Percentiles rank a stretch among this genome's conserved stretches.
phyloP scores from a whole-genome alignment of 2,329 filamentous ascomycete species.

The Arthrinium phaeospermum region DNA sequence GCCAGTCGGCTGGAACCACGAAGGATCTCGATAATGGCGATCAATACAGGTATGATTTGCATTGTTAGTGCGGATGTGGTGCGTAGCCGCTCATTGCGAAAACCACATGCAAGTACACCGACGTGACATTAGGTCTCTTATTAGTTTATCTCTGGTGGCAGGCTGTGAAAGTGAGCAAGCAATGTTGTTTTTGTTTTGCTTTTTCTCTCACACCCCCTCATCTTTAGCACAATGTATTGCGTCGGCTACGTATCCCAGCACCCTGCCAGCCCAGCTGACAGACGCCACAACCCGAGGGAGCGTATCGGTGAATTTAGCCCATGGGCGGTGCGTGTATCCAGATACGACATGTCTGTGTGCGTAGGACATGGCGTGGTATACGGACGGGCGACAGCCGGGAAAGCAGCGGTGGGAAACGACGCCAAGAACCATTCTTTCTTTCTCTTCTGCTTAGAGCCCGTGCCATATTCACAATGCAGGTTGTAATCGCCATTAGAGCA shows the following conservation, averaged over 20 bases:
- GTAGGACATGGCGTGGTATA: conserved; percentile 4
- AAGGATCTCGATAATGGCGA: conserved; percentile 12
- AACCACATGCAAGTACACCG: neutral
- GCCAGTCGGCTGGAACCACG: neutral
- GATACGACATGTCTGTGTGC: neutral
- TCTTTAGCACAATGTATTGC: neutral
- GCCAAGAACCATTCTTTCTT: neutral
- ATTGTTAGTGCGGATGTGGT: neutral
- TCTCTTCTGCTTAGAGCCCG: neutral
- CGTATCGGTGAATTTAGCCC: conserved; percentile 12
- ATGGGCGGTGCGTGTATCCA: neutral
- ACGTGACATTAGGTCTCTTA: neutral
- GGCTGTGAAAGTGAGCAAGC: neutral
- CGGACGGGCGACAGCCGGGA: neutral
- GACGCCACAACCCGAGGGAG: neutral
- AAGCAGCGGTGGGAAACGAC: conserved; percentile 5
- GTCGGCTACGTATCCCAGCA: neutral
- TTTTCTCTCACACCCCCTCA: neutral
- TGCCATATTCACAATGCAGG: neutral
- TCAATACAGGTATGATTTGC: neutral
- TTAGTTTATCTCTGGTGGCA: neutral
- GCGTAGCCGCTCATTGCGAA: neutral
- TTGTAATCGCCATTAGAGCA: neutral
- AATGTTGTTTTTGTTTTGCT: neutral
- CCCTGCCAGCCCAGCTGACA: conserved; percentile 5